phyloP scores from a whole-genome alignment of 768 basidiomycete genomes.

The Trametes villosa region DNA sequence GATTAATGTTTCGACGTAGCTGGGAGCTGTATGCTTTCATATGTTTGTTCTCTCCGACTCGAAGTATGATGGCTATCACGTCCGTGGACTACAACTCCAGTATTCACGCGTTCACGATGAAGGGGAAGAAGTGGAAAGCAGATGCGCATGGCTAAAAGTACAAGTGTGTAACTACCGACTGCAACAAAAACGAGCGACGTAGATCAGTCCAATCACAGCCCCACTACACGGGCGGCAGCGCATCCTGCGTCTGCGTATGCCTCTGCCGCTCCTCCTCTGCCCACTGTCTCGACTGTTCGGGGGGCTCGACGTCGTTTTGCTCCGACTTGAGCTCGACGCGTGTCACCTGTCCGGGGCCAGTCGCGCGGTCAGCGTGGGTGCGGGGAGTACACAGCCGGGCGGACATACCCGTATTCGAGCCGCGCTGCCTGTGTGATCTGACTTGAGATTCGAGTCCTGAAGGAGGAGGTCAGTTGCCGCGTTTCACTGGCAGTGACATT shows the following conservation, averaged over 20 bases:
- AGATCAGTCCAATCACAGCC: not conserved
- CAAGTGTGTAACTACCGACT: not conserved
- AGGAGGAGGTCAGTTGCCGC: not conserved
- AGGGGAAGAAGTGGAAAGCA: no score
- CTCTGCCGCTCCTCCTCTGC: not conserved
- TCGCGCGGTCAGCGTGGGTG: not conserved
- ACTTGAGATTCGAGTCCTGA: not conserved
- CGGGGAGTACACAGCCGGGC: not conserved
- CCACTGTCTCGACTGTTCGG: not conserved
- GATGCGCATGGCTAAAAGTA: not conserved
- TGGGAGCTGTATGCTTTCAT: no score
- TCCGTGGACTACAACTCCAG: no score
- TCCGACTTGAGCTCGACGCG: not conserved
- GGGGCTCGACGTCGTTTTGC: not conserved
- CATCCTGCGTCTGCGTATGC: not conserved
- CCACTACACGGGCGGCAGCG: slow-evolving; percentile 4
- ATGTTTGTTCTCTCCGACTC: no score
- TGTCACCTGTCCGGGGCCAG: not conserved
- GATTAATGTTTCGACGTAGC: no score
- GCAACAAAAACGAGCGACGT: not conserved
- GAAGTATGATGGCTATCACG: no score
- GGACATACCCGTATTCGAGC: slow-evolving; percentile 5
- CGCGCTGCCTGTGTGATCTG: not conserved
- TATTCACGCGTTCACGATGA: no score
- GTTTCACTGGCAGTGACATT: not conserved